These are phyloP conservation scores for Claviceps sorghi DNA, from an alignment of 2,329 filamentous ascomycete species.

Conservation along the genomic window DNA sequence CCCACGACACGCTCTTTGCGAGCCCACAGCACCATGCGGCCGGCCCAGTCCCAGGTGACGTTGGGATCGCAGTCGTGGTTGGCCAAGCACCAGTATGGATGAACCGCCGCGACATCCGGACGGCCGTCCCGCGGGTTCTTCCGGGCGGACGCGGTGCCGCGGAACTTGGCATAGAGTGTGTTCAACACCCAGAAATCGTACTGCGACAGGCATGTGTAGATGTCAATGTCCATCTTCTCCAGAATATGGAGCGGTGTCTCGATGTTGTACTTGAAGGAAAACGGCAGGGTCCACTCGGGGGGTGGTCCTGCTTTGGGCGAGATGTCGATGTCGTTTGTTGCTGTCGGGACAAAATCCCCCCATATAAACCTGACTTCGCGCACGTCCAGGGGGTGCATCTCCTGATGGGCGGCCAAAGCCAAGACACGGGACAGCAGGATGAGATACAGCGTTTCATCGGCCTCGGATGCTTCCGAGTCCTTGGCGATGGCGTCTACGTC, in stretches of 20 bases:
- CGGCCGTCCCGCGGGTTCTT: conserved; percentile 63
- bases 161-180: conserved; percentile 82
- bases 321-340: conserved; percentile 37
- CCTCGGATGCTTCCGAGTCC: conserved; percentile 44
- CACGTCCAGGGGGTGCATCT: conserved; percentile 48
- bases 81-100: conserved; percentile 89
- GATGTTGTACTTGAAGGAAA: conserved; percentile 64
- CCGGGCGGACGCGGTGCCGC: conserved; percentile 78
- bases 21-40: conserved; percentile 56
- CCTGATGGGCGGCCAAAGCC: conserved; percentile 48
- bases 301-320: conserved; percentile 41
- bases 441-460: conserved; percentile 47
- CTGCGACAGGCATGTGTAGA: conserved; percentile 42
- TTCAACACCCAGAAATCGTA: conserved; percentile 78
- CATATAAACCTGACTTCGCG: conserved; percentile 53
- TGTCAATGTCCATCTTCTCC: conserved; percentile 73
- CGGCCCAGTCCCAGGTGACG: conserved; percentile 86
- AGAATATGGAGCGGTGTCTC: conserved; percentile 61
- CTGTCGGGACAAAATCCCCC: conserved; percentile 47
- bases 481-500: conserved; percentile 52
- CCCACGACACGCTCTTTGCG: conserved; percentile 42
- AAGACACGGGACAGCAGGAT: conserved; percentile 47
- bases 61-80: conserved; percentile 96
- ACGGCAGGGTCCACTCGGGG: conserved; percentile 55
- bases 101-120: conserved; percentile 83